Conservation (phyloP, 1,284 basidiomycete genomes). For the Microbotryum violaceum region DNA sequence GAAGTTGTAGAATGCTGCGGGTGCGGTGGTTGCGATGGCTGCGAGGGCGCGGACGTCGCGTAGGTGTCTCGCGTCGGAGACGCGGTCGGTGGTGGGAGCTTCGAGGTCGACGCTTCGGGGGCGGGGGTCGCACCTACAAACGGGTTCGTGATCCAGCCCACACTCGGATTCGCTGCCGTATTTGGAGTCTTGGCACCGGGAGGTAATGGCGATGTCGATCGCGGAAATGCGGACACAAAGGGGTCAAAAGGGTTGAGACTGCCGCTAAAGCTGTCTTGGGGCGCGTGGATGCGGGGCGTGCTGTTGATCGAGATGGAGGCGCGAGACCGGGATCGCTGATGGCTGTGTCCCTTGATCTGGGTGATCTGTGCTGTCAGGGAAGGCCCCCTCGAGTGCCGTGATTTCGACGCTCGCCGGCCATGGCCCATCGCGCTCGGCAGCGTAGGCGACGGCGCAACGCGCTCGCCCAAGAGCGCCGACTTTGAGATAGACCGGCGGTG, state of each 20-base stretch:
- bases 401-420: slow-evolving; percentile 12
- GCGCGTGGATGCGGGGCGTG: too few relatives aligned
- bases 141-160: too few relatives aligned
- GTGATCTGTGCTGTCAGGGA: slow-evolving; percentile 14
- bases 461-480: slow-evolving; percentile 8
- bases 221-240: not conserved
- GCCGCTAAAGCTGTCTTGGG: not conserved
- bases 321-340: slow-evolving; percentile 27
- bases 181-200: too few relatives aligned
- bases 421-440: slow-evolving; percentile 2
- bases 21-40: slow-evolving; percentile 1
- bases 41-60: slow-evolving; percentile 9
- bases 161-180: too few relatives aligned
- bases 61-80: too few relatives aligned
- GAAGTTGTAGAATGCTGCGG: not conserved
- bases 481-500: slow-evolving; percentile 27
- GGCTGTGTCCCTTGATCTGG: slow-evolving; percentile 20
- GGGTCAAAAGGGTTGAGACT: not conserved
- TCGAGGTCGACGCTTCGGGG: too few relatives aligned
- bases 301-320: slow-evolving; percentile 25
- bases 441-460: not conserved
- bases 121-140: too few relatives aligned
- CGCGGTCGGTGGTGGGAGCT: too few relatives aligned
- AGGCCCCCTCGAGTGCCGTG: slow-evolving; percentile 16
- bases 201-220: too few relatives aligned